Percentiles rank a stretch among this genome's conserved stretches.
Evolutionary conservation across 768 basidiomycete species (phyloP).

Genomic region (Phylloporus sp.): DNA sequence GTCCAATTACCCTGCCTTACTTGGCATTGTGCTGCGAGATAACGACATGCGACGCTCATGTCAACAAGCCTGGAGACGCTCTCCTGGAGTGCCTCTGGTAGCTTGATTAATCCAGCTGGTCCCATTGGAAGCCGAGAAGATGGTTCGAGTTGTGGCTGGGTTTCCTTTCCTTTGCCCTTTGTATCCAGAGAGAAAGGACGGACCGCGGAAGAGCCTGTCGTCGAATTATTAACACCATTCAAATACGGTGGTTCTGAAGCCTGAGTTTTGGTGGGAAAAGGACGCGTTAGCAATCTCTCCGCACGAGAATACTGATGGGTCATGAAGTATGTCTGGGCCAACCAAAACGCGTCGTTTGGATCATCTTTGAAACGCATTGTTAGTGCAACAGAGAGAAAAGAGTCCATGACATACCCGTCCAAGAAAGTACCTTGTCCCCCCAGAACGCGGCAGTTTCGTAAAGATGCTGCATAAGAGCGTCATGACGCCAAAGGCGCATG

Average conservation of each 20-base stretch:
- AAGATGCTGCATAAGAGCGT: slow-evolving; percentile 97
- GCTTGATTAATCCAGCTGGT: slow-evolving; percentile 64
- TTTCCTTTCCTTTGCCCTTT: slow-evolving; percentile 65
- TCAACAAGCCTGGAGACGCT: slow-evolving; percentile 78
- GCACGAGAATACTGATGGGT: slow-evolving; percentile 94
- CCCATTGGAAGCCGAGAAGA: slow-evolving; percentile 65
- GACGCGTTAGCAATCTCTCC: slow-evolving; percentile 84
- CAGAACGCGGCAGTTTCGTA: slow-evolving; percentile 97
- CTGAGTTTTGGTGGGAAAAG: slow-evolving; percentile 58
- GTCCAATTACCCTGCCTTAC: slow-evolving; percentile 88
- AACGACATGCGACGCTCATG: slow-evolving; percentile 92
- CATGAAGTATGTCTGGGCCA: slow-evolving; percentile 96
- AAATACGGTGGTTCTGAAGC: slow-evolving; percentile 31
- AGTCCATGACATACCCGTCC: slow-evolving; percentile 70
- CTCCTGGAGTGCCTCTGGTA: slow-evolving; percentile 59
- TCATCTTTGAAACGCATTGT: slow-evolving; percentile 52
- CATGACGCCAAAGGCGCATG: slow-evolving; percentile 95
- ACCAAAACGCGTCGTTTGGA: slow-evolving; percentile 98
- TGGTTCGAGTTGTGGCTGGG: slow-evolving; percentile 32
- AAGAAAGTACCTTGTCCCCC: slow-evolving; percentile 95
- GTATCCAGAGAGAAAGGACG: slow-evolving; percentile 36
- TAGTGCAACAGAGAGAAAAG: slow-evolving; percentile 7
- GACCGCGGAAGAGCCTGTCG: slow-evolving; percentile 31
- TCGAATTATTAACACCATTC: slow-evolving; percentile 20
- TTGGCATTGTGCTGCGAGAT: slow-evolving; percentile 94